Base-by-base conservation (phyloP, 805 yeast genomes). In the Candida adriatica region DNA sequence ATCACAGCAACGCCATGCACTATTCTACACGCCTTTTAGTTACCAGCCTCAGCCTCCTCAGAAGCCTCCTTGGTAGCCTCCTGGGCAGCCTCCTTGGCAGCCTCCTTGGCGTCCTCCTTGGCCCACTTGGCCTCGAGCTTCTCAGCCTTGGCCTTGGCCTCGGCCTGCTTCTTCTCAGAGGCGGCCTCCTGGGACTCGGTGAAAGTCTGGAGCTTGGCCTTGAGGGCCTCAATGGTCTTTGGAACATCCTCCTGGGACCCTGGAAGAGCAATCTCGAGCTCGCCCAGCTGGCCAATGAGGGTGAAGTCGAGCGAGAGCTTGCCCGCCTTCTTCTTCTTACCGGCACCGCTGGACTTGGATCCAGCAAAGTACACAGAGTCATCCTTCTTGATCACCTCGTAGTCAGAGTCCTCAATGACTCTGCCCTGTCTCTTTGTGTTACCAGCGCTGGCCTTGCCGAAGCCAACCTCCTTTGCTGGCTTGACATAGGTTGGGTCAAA, bases 401-500 rank as follows among this genome's bases (percentile, higher is more conserved):
- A 79, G 21, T 68, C 75, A 32, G 85, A 80, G 57, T 68, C 65
- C 49, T 70, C 80, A 34, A 79, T 61, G 34, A 68, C 70, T 61
- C 81, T 44, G 16, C 43, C 46, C 30, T 42, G 36, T 36, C 48
- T 52, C 37, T 42, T 42, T 24, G 49, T 38, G 29, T 19, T 19
- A 8, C 47, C 44, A 29, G 54, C 34, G 13, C 60, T 45, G 21
- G 53, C 41, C 26, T 55, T 46, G 37, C 53, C 50, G 40, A 53
- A 50, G 25, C 52, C 56, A 19, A 53, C 33, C 18, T 58, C 27
- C 32, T 52, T 52, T 17, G 59, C 62, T 31, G 81, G 75, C 56
- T 72, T 75, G 51, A 75, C 84, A 59, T 73, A 77, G 28, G 79
- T 53, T 45, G 94, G 92, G 53, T 87, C 95, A 47, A 92, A 84